Percentiles rank a stretch among this genome's conserved stretches.
These are phyloP conservation scores for Ajuga chamaepitys DNA, from an alignment of 257 asterid genomes.

Conservation along the genomic window DNA sequence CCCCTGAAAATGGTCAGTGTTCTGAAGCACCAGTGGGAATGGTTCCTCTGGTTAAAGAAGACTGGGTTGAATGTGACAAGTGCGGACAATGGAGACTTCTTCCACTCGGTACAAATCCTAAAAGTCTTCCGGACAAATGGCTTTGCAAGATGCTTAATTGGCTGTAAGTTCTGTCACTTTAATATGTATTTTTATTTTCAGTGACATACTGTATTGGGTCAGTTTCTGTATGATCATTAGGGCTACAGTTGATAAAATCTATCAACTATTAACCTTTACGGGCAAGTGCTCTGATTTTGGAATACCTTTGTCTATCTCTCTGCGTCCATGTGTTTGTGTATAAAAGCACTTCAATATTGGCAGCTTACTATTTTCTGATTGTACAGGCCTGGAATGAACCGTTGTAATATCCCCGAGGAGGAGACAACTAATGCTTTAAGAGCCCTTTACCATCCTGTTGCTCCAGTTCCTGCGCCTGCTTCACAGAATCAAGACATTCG, in stretches of 20 bases:
- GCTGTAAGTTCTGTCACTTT: conserved; percentile 70
- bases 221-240: conserved; percentile 1
- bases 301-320: neutral
- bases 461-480: conserved; percentile 36
- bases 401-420: conserved; percentile 75
- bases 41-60: conserved; percentile 65
- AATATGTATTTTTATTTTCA: neutral
- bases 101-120: conserved; percentile 83
- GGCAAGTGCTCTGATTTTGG: conserved; percentile 1
- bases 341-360: conserved; percentile 14
- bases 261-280: conserved; percentile 7
- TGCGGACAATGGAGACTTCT: conserved; percentile 89
- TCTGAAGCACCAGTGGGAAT: conserved; percentile 46
- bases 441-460: conserved; percentile 69
- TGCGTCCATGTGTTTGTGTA: neutral
- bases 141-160: conserved; percentile 86
- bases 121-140: conserved; percentile 90
- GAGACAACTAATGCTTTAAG: conserved; percentile 74
- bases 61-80: conserved; percentile 90
- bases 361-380: conserved; percentile 23
- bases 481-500: conserved; percentile 35
- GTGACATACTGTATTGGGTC: neutral
- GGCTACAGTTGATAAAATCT: neutral
- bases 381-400: conserved; percentile 90
- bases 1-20: conserved; percentile 34